phyloP scores from a whole-genome alignment of 768 basidiomycete genomes.

The Podaxis mareebaensis region DNA sequence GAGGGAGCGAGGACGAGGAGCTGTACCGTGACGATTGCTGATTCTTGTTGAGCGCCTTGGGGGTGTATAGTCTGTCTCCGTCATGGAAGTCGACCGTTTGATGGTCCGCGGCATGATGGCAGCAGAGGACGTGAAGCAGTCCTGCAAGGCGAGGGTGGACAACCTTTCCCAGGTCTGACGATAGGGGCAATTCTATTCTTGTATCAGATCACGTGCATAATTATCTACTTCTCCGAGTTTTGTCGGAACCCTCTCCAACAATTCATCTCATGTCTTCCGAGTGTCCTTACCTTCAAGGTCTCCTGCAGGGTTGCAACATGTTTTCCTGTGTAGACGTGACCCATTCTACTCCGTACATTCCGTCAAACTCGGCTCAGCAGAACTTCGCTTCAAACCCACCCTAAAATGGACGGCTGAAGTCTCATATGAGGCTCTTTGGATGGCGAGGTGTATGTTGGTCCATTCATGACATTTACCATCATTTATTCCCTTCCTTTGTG shows the following conservation, averaged over 20 bases:
- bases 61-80: neutral
- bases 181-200: slow-evolving; percentile 13
- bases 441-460: neutral
- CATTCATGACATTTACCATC: neutral
- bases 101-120: slow-evolving; percentile 14
- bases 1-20: neutral
- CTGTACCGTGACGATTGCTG: slow-evolving; percentile 13
- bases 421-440: neutral
- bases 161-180: slow-evolving; percentile 15
- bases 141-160: neutral
- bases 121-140: neutral
- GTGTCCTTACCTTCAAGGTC: neutral
- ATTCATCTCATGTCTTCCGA: neutral
- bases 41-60: slow-evolving; percentile 13
- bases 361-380: neutral
- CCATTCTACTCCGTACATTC: neutral
- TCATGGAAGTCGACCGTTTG: slow-evolving; percentile 2
- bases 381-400: neutral
- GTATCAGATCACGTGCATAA: neutral
- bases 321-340: neutral
- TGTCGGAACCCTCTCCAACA: neutral
- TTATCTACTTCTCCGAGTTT: neutral
- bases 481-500: neutral
- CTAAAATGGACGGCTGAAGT: slow-evolving; percentile 5
- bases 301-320: neutral